Percentiles rank a stretch among this genome's conserved stretches.
Evolutionary conservation across 441 rosid genomes (phyloP).

Genomic region (Flueggea neowawraea): DNA sequence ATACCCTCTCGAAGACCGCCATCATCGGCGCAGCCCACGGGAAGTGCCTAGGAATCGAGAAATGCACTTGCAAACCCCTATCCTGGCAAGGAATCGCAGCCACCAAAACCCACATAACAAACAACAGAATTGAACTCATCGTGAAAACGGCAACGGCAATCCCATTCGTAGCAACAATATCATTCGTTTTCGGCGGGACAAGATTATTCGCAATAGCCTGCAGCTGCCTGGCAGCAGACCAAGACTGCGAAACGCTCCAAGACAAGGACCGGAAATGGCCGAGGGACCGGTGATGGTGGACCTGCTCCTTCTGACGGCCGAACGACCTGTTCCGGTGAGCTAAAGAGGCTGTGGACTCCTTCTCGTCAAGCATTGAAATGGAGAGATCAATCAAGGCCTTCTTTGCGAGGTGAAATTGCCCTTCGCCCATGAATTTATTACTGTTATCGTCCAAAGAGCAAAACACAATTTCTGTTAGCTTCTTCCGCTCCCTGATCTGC

Average conservation of each 20-base stretch:
- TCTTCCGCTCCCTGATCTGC: constrained; percentile 90
- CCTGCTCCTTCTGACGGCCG: constrained; percentile 48
- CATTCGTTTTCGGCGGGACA: constrained; percentile 49
- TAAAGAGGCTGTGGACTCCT: constrained; percentile 41
- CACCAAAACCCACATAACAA: constrained; percentile 86
- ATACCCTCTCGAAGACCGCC: constrained; percentile 62
- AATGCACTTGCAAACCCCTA: constrained; percentile 78
- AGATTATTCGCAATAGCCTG: constrained; percentile 77
- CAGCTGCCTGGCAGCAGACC: constrained; percentile 90
- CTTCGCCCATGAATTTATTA: constrained; percentile 62
- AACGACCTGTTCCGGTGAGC: constrained; percentile 79
- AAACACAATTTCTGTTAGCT: constrained; percentile 72
- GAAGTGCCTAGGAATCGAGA: constrained; percentile 59
- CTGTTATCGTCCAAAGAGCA: constrained; percentile 43
- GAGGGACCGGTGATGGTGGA: constrained; percentile 32
- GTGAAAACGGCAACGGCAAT: constrained; percentile 60
- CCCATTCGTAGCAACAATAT: constrained; percentile 51
- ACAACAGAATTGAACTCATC: constrained; percentile 60
- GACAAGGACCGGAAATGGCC: constrained; percentile 82
- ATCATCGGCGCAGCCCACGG: constrained; percentile 59
- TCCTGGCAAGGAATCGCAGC: constrained; percentile 96
- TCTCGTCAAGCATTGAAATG: constrained; percentile 80
- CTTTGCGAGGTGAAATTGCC: constrained; percentile 82
- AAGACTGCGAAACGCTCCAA: constrained; percentile 88
- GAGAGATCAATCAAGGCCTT: constrained; percentile 76